Evolutionary conservation across 2,329 filamentous ascomycete genomes (phyloP), one percentile per base, ranked within the genome.

Genomic region (Fusarium brevicatenulatum): DNA sequence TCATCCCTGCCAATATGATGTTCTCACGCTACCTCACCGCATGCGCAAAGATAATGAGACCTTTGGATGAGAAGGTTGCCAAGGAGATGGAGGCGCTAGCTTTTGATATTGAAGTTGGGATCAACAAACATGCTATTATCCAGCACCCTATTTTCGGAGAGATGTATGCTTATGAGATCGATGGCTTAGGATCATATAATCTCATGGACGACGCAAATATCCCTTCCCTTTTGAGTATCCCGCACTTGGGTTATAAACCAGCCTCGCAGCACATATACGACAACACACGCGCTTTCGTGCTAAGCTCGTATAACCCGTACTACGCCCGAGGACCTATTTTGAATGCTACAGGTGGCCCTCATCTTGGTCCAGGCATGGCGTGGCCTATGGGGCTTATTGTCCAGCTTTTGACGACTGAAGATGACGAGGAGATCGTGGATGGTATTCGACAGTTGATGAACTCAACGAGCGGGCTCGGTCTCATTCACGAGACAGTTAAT

Each of bases 1-100:
- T 97, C 76, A 93, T 98, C 76, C 95, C 95, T 0, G 91, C 93
- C 37, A 98, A 98, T 80, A 94, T 94, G 91, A 93, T 94, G 91
- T 91, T 94, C 73, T 86, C 91, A 37, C 83, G 87, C 28, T 92
- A 90, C 75, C 86, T 95, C 7, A 82, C 83, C 16, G 83, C 85
- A 1, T 80, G 86, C 76, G 77, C 85, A 78, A 65, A 81, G 71
- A 83, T 88, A 66, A 86, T 87, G 81, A 79, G 82, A 30, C 73
- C 74, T 11, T 78, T 88, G 9, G 82, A 85, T 12, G 0, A 84
- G 89, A 60, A 87, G 79, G 83, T 92, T 2, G 87, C 89, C 0
- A 78, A 81, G 7, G 80, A 86, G 65, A 93, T 94, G 91, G 82
- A 81, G 18, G 81, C 80, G 30, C 83, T 93, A 66, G 94, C 82